A percentile compares a stretch with the other conserved stretches of the same genome.
These are phyloP conservation scores for Chrysopogon serrulatus DNA, from an alignment of 176 grass and related monocot species.

Conservation along the genomic window DNA sequence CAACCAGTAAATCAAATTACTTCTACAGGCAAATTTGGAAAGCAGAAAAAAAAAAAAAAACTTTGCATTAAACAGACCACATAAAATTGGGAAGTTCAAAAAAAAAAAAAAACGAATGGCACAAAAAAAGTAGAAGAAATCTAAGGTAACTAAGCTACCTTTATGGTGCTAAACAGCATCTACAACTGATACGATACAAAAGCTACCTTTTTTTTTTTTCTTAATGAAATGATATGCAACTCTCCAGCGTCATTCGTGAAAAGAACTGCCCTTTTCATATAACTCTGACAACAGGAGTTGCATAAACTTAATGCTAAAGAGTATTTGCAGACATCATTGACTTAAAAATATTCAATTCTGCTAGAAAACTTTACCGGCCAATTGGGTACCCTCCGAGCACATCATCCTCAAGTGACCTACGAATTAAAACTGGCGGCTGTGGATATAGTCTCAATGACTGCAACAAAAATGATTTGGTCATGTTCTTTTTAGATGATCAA, in stretches of 20 bases:
- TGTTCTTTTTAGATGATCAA: not conserved
- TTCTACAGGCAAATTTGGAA: not conserved
- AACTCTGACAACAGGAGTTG: not conserved
- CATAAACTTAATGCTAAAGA: not conserved
- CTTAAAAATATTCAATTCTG: not conserved
- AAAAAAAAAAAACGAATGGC: not conserved
- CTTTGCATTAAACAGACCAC: not conserved
- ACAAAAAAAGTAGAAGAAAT: not conserved
- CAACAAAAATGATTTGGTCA: slow-evolving; percentile 16
- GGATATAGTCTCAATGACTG: slow-evolving; percentile 97
- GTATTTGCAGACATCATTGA: not conserved
- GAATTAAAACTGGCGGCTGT: slow-evolving; percentile 92
- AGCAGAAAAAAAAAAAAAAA: not conserved
- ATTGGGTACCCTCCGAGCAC: slow-evolving; percentile 83
- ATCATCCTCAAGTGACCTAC: slow-evolving; percentile 87
- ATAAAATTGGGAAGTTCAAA: not conserved
- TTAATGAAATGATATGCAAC: not conserved
- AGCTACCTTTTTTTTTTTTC: not conserved
- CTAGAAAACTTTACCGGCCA: slow-evolving; percentile 47
- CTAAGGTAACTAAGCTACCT: not conserved
- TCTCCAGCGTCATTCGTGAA: not conserved
- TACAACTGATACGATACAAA: not conserved
- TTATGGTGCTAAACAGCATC: not conserved
- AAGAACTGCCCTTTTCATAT: not conserved
- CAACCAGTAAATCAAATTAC: not conserved